Evolutionary conservation across 352 stramenopile genomes (phyloP), one percentile per base, ranked within the genome.

Genomic region (Blastocystis hominis): DNA sequence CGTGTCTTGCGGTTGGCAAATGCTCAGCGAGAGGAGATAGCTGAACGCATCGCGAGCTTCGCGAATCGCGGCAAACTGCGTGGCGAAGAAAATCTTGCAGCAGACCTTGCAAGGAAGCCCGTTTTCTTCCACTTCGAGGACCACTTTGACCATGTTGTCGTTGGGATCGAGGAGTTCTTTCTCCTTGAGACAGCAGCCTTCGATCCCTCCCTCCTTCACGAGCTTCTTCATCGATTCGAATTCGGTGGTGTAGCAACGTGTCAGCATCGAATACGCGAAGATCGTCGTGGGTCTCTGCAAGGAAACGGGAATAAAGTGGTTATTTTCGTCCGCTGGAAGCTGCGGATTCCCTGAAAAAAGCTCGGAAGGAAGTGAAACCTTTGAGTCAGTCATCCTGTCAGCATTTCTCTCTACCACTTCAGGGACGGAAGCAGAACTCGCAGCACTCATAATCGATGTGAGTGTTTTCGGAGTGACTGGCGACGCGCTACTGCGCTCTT

Each of bases 271-370:
- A 63, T 84, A 84, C 7, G 72, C 47, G 44, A 84, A 84, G 17
- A 84, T 34, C 13, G 47, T 84, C 36, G 72, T 84, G 3, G 72
- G 72, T 30, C 66, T 46, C 38, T 84, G 72, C 2, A 66, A 20
- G 13, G 47, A 66, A 17, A 84, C 46, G 24, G 72, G 72, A 68
- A 84, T 84, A 50, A 84, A 84, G 24, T 59, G 72, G 44, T 84
- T 84, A 30, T 84, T 50, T 30, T 46, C 34, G 44, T 84, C 54
- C 13, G 72, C 44, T 34, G 72, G 72, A 15, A 84, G 56, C 54
- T 84, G 72, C 0, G 72, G 72, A 63, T 84, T 84, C 1, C 72
- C 72, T 17, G 66, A 84, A 30, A 84, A 84, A 4, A 84, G 36
- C 17, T 84, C 72, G 24, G 42, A 34, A 15, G 72, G 72, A 7